A percentile compares a stretch with the other conserved stretches of the same genome.
These are phyloP conservation scores for Pleodorina starrii DNA, from an alignment of 139 green algal species.

Conservation along the genomic window DNA sequence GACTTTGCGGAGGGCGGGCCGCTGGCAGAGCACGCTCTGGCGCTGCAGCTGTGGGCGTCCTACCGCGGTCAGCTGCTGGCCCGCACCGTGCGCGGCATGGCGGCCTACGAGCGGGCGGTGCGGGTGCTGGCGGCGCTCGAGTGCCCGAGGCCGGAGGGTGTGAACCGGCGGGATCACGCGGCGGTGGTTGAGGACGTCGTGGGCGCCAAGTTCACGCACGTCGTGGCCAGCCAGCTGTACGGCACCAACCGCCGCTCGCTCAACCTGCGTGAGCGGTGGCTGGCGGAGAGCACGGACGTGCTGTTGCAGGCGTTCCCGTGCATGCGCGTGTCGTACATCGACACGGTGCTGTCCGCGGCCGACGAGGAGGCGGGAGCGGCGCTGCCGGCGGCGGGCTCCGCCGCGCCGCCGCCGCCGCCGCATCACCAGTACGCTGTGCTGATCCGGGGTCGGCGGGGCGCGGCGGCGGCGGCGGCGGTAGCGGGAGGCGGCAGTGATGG, in stretches of 20 bases:
- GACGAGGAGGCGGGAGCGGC: background rate
- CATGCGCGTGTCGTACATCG: conserved; percentile 31
- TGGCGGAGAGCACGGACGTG: conserved; percentile 48
- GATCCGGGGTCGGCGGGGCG: background rate
- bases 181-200: conserved; percentile 69
- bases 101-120: conserved; percentile 76
- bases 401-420: background rate
- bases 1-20: conserved; percentile 23
- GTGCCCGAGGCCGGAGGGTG: background rate
- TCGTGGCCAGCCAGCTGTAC: conserved; percentile 80
- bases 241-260: conserved; percentile 24
- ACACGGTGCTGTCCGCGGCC: background rate
- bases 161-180: background rate
- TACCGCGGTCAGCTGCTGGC: conserved; percentile 87
- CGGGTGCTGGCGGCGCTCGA: conserved; percentile 46
- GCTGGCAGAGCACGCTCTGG: conserved; percentile 15
- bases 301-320: conserved; percentile 40
- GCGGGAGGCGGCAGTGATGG: background rate
- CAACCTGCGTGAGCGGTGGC: conserved; percentile 28
- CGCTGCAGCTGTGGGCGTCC: conserved; percentile 40
- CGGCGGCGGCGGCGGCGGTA: background rate
- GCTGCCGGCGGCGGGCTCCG: background rate
- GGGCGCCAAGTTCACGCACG: conserved; percentile 82
- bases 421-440: background rate
- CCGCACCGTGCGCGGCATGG: conserved; percentile 84